phyloP scores from a whole-genome alignment of 177 flowering plant species.

The Telopea speciosissima region DNA sequence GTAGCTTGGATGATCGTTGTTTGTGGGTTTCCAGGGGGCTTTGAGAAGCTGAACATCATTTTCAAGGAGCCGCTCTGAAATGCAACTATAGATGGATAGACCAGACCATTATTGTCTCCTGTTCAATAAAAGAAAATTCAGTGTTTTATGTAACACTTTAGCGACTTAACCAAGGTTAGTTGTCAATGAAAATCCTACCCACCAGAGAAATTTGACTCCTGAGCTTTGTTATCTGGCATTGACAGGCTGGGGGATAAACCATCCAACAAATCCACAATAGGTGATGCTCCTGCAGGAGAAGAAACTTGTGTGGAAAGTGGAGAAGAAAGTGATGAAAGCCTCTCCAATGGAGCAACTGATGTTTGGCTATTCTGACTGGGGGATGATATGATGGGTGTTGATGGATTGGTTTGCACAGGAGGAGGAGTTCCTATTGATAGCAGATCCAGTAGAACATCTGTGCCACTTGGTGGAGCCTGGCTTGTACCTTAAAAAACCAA shows the following conservation, averaged over 20 bases:
- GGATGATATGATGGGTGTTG: conserved; percentile 42
- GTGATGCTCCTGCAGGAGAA: conserved; percentile 41
- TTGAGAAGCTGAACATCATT: conserved; percentile 71
- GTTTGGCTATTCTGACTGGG: conserved; percentile 35
- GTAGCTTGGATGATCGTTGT: conserved; percentile 64
- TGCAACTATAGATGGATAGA: conserved; percentile 67
- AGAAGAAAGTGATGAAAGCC: conserved; percentile 39
- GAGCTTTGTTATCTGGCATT: conserved; percentile 31
- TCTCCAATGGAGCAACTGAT: conserved; percentile 37
- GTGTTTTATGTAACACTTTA: neutral
- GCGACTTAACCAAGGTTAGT: conserved; percentile 7
- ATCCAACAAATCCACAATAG: conserved; percentile 80
- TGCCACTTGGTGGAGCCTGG: conserved; percentile 55
- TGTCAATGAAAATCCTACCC: conserved; percentile 5
- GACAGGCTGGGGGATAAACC: conserved; percentile 46
- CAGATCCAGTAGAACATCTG: conserved; percentile 79
- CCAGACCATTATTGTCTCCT: conserved; percentile 51
- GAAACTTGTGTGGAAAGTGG: conserved; percentile 32
- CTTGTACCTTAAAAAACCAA: conserved; percentile 34
- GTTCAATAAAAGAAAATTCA: conserved; percentile 16
- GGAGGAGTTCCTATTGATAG: conserved; percentile 73
- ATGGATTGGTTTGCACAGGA: conserved; percentile 39
- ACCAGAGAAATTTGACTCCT: conserved; percentile 7
- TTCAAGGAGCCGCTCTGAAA: conserved; percentile 74
- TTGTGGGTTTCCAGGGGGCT: conserved; percentile 62